Evolutionary conservation across 345 rosid genomes (phyloP).

Genomic region (Camelina sativa): DNA sequence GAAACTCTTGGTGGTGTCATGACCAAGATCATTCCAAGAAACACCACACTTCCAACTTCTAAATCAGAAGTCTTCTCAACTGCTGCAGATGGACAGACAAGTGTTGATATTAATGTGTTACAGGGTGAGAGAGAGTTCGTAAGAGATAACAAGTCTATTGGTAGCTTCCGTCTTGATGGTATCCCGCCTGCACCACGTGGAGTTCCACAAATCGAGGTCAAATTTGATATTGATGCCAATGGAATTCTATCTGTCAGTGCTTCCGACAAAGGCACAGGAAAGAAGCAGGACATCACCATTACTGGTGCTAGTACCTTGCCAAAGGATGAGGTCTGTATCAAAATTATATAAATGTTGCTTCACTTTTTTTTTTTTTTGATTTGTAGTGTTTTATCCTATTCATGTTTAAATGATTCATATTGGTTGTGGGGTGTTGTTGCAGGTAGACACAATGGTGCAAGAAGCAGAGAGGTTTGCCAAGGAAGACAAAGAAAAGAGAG

Average conservation of each 20-base stretch:
- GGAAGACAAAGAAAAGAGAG: conserved; percentile 96
- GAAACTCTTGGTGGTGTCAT: conserved; percentile 98
- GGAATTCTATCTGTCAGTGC: conserved; percentile 93
- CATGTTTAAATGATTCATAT: not conserved
- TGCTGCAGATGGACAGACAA: conserved; percentile 99
- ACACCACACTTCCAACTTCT: conserved; percentile 92
- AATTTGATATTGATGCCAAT: conserved; percentile 94
- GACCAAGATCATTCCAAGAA: conserved; percentile 94
- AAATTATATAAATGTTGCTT: not conserved
- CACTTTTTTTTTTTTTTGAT: not conserved
- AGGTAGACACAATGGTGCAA: conserved; percentile 88
- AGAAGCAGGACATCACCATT: conserved; percentile 94
- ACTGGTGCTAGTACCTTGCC: conserved; percentile 98
- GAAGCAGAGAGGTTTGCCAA: conserved; percentile 88
- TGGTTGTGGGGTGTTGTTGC: conserved; percentile 28
- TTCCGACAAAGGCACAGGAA: conserved; percentile 84
- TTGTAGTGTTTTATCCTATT: not conserved
- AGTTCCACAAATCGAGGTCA: conserved; percentile 91
- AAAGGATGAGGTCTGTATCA: conserved; percentile 72
- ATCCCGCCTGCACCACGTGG: conserved; percentile 90
- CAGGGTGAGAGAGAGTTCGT: conserved; percentile 99
- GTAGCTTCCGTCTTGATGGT: conserved; percentile 74
- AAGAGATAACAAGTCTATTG: conserved; percentile 89
- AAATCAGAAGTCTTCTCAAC: conserved; percentile 99
- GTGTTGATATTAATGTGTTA: conserved; percentile 94